A percentile compares a stretch with the other conserved stretches of the same genome.
Evolutionary conservation across 2,329 filamentous ascomycete species (phyloP).

Genomic region (Didymella glomerata): DNA sequence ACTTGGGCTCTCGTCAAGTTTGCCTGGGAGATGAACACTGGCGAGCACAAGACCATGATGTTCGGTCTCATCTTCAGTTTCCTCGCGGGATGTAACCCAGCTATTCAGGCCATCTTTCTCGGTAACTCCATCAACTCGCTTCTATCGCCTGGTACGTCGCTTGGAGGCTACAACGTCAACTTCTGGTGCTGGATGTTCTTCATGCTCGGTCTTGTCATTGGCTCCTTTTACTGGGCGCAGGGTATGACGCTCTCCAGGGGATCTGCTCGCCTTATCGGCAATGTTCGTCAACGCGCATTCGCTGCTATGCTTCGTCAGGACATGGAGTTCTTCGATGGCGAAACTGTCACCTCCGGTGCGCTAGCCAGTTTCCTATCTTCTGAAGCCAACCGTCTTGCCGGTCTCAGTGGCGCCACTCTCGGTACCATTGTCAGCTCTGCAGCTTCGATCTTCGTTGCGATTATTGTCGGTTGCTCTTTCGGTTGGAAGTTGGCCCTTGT

Average conservation of each 20-base stretch:
- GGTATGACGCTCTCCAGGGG: constrained; percentile 66
- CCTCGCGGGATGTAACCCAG: constrained; percentile 48
- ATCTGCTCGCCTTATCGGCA: constrained; percentile 72
- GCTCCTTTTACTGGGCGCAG: constrained; percentile 40
- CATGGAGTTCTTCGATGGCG: constrained; percentile 88
- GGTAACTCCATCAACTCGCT: constrained; percentile 84
- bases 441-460: constrained; percentile 79
- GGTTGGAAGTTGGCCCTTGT: constrained; percentile 91
- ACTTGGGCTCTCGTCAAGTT: constrained; percentile 55
- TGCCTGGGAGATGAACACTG: constrained; percentile 44
- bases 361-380: constrained; percentile 72
- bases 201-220: constrained; percentile 43
- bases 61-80: constrained; percentile 52
- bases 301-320: constrained; percentile 83
- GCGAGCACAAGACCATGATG: constrained; percentile 51
- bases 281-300: constrained; percentile 84
- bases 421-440: constrained; percentile 83
- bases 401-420: constrained; percentile 86
- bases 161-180: constrained; percentile 72
- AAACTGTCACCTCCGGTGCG: constrained; percentile 89
- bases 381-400: constrained; percentile 90
- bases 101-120: constrained; percentile 73
- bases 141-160: constrained; percentile 64
- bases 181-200: constrained; percentile 51
- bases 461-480: constrained; percentile 73